phyloP scores from a whole-genome alignment of 352 stramenopile species.

The Globisporangium paroecandrum region DNA sequence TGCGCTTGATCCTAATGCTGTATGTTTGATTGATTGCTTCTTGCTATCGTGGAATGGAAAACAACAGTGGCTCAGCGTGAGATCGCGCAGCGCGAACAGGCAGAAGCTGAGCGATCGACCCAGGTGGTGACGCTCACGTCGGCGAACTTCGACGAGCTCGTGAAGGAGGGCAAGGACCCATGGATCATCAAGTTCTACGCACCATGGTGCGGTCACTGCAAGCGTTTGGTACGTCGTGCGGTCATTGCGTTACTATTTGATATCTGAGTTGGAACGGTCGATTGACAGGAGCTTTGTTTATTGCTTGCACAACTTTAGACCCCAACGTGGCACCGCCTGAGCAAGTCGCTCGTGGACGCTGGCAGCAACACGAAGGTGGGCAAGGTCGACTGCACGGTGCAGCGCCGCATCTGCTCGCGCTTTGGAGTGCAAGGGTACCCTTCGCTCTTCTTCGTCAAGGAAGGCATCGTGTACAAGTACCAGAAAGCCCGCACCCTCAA shows the following conservation, averaged over 20 bases:
- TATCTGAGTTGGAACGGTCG: not conserved
- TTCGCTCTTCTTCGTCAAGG: conserved; percentile 71
- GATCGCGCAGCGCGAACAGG: conserved; percentile 38
- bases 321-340: conserved; percentile 74
- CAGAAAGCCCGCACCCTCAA: conserved; percentile 64
- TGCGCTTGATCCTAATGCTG: not conserved
- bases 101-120: conserved; percentile 50
- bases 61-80: conserved; percentile 32
- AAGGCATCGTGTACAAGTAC: conserved; percentile 78
- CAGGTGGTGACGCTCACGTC: conserved; percentile 53
- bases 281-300: not conserved
- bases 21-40: not conserved
- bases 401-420: conserved; percentile 78
- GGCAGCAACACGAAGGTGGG: conserved; percentile 52
- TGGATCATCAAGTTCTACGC: conserved; percentile 86
- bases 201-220: conserved; percentile 78
- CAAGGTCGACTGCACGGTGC: conserved; percentile 72
- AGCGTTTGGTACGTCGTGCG: conserved; percentile 52
- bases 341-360: conserved; percentile 57
- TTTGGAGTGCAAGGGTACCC: conserved; percentile 81
- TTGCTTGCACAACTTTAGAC: conserved; percentile 17
- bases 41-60: not conserved
- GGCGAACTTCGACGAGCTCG: conserved; percentile 48
- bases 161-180: conserved; percentile 54
- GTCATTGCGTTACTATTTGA: not conserved